Base-by-base conservation (phyloP, 495 filamentous ascomycete genomes). In the Symbiotaphrina buchneri region DNA sequence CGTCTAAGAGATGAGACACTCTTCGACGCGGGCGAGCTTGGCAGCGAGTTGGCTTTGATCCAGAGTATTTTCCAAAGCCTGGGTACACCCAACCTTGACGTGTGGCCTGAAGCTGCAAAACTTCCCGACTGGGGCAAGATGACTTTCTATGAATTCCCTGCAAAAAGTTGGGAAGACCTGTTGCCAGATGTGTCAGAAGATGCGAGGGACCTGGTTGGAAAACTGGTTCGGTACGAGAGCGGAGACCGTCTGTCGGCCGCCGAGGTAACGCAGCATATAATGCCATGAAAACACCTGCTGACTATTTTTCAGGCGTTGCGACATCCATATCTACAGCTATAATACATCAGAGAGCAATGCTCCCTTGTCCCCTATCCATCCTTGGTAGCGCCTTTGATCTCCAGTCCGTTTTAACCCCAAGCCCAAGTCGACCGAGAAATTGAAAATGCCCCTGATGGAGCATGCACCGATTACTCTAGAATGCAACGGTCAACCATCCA, bases 11-110 rank as follows among this genome's bases (percentile, higher is more conserved):
- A 48, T 25, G 51, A 53, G 28, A 52, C 71, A 10, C 55, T 95
- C 2, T 95, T 99, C 39, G 78, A 91, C 40, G 67, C 71, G 1
- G 77, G 81, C 17, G 79, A 83, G 31, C 55, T 93, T 23, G 87
- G 87, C 1, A 95, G 79, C 44, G 90, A 99, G 49, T 58, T 99
- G 19, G 76, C 79, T 3, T 56, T 99, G 23, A 78, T 99, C 28
- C 59, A 75, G 30, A 90, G 77, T 40, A 84, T 94, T 13, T 99
- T 99, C 51, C 65, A 69, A 47, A 82, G 67, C 8, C 51, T 95
- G 17, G 87, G 87, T 5, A 93, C 83, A 2, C 87, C 87, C 0
- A 71, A 72, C 27, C 51, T 60, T 25, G 57, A 70, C 21, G 65
- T 45, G 0, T 97, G 87, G 87, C 85, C 85, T 21, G 69, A 70